Evolutionary conservation across 768 basidiomycete genomes (phyloP).

Genomic region (Filobasidium floriforme): DNA sequence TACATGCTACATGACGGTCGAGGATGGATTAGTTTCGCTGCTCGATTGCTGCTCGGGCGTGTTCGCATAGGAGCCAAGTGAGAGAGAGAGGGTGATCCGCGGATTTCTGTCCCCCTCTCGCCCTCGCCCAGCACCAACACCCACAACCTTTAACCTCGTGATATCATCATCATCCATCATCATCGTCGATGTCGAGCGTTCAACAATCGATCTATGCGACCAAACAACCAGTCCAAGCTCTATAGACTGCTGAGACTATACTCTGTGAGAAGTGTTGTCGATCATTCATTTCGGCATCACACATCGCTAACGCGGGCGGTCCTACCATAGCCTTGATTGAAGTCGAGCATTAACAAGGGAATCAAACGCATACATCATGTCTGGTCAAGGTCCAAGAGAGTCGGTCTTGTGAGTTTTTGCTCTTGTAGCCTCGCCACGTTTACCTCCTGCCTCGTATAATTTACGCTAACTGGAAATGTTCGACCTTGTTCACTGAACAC

Average conservation of each 20-base stretch:
- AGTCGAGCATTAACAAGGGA: not conserved
- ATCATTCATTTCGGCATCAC: too few species aligned
- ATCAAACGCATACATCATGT: constrained; percentile 53
- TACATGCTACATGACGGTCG: too few species aligned
- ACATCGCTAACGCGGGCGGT: too few species aligned
- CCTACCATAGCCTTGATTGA: not conserved
- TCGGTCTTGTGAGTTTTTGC: constrained; percentile 56
- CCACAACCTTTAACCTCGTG: not conserved
- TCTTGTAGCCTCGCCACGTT: not conserved
- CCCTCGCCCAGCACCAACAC: not conserved
- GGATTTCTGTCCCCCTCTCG: not conserved
- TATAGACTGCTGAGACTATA: too few species aligned
- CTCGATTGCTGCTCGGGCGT: too few species aligned
- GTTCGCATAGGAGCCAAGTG: too few species aligned
- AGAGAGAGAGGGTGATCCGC: too few species aligned
- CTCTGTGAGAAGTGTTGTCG: too few species aligned
- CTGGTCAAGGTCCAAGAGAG: constrained; percentile 80
- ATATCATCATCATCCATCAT: not conserved
- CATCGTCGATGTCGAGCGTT: not conserved
- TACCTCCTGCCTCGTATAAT: not conserved
- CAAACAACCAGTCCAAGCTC: too few species aligned
- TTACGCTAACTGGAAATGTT: not conserved
- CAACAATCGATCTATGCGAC: not conserved
- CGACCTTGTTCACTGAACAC: not conserved
- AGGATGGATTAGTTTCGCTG: too few species aligned